A percentile compares a stretch with the other conserved stretches of the same genome.
Conservation (phyloP, 768 basidiomycete genomes). For the Kwoniella heveanensis region DNA sequence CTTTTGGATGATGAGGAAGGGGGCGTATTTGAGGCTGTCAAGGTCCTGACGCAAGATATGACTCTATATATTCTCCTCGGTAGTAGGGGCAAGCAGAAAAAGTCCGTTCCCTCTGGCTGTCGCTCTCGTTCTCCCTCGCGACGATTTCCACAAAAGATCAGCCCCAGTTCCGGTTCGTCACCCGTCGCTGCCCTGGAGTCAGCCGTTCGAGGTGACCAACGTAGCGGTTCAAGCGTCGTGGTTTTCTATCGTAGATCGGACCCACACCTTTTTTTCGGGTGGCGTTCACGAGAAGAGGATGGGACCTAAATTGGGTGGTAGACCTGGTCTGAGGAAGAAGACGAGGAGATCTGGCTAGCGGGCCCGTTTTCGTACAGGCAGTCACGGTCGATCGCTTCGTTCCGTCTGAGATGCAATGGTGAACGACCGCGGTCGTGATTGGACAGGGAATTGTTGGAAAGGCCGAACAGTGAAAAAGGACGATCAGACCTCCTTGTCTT, state of each 20-base stretch:
- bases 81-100: background rate
- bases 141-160: background rate
- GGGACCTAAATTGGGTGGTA: background rate
- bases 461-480: constrained; percentile 2
- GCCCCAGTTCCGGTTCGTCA: background rate
- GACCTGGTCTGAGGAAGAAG: background rate
- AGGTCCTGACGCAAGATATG: constrained; percentile 1
- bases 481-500: constrained; percentile 17
- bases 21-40: background rate
- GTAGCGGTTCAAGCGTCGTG: background rate
- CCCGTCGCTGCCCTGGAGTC: background rate
- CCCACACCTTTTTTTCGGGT: constrained; percentile 1
- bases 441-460: background rate
- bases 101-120: too few species aligned
- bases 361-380: too few species aligned
- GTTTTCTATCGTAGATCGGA: background rate
- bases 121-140: too few species aligned
- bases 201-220: background rate
- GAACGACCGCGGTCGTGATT: background rate
- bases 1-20: background rate
- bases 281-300: background rate
- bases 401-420: background rate
- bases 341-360: too few species aligned
- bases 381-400: too few species aligned
- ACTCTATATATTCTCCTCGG: background rate